These are phyloP conservation scores for Pascua sp. DNA, from an alignment of 1,284 basidiomycete species.

Conservation along the genomic window DNA sequence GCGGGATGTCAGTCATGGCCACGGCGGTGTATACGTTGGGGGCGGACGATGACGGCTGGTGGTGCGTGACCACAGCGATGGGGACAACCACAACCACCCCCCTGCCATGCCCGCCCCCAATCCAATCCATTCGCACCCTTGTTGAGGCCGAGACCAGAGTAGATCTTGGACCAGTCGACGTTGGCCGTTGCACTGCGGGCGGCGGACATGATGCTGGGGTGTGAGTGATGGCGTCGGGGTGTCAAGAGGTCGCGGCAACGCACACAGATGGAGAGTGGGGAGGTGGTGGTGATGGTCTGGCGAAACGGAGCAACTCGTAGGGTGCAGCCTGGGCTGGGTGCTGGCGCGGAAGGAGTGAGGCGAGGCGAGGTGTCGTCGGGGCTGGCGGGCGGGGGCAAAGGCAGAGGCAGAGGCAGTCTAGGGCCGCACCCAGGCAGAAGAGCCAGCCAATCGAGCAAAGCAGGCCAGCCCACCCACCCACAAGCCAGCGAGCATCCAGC, in stretches of 20 bases:
- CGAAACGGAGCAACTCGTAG: neutral
- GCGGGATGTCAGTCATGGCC: conserved; percentile 9
- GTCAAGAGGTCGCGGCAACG: conserved; percentile 3
- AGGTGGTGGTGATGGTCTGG: neutral
- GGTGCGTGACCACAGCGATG: neutral
- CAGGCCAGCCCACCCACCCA: neutral
- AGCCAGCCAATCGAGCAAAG: neutral
- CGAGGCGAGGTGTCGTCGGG: neutral
- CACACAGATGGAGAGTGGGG: conserved; percentile 5
- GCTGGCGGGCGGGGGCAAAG: too few species aligned
- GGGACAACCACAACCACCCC: neutral
- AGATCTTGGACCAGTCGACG: conserved; percentile 82
- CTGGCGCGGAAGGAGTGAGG: conserved; percentile 1
- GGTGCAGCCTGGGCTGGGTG: conserved; percentile 1
- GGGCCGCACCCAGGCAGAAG: neutral
- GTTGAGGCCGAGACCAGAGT: conserved; percentile 82
- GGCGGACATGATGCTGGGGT: conserved; percentile 17
- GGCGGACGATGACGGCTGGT: too few species aligned
- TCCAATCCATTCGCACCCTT: conserved; percentile 60
- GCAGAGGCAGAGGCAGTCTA: neutral
- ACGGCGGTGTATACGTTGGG: neutral
- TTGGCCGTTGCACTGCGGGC: conserved; percentile 18
- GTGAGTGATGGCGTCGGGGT: neutral
- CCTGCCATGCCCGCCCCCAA: neutral
- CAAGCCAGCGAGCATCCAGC: neutral